These are phyloP conservation scores for Vanderwaltozyma tropicalis DNA, from an alignment of 805 yeast genomes.

Conservation along the genomic window DNA sequence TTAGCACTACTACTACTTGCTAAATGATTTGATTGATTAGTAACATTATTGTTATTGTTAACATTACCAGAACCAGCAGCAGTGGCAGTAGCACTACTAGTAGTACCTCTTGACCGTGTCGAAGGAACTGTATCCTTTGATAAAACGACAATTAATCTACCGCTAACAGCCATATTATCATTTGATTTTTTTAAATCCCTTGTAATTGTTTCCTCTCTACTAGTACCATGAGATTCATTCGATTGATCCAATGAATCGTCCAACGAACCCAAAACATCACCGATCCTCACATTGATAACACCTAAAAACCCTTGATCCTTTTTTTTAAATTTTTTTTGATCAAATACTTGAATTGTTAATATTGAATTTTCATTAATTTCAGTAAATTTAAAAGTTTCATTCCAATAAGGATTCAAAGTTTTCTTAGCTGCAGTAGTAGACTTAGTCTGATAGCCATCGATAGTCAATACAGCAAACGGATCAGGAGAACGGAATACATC, in stretches of 20 bases:
- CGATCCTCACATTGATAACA: slow-evolving; percentile 82
- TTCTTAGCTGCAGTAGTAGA: slow-evolving; percentile 89
- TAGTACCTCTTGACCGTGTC: slow-evolving; percentile 5
- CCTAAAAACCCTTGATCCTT: slow-evolving; percentile 98
- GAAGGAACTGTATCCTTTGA: slow-evolving; percentile 33
- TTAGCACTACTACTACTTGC: no score
- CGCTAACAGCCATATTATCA: slow-evolving; percentile 86
- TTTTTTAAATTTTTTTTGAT: slow-evolving; percentile 93
- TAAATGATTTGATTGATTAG: neutral
- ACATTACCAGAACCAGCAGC: no score
- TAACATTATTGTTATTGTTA: neutral
- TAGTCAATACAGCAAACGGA: slow-evolving; percentile 94
- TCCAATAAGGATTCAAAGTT: slow-evolving; percentile 96
- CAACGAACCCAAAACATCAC: slow-evolving; percentile 50
- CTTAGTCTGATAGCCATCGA: slow-evolving; percentile 95
- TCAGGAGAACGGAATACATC: slow-evolving; percentile 95
- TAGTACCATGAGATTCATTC: slow-evolving; percentile 3
- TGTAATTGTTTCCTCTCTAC: slow-evolving; percentile 73
- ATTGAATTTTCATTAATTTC: slow-evolving; percentile 71
- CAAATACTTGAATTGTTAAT: slow-evolving; percentile 87
- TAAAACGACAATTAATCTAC: slow-evolving; percentile 73
- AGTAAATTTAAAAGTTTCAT: slow-evolving; percentile 74
- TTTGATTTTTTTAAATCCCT: slow-evolving; percentile 86
- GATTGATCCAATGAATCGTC: no score
- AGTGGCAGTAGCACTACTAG: slow-evolving; percentile 14